phyloP scores from a whole-genome alignment of 2,329 filamentous ascomycete genomes.

The Ceratocystis harringtonii region DNA sequence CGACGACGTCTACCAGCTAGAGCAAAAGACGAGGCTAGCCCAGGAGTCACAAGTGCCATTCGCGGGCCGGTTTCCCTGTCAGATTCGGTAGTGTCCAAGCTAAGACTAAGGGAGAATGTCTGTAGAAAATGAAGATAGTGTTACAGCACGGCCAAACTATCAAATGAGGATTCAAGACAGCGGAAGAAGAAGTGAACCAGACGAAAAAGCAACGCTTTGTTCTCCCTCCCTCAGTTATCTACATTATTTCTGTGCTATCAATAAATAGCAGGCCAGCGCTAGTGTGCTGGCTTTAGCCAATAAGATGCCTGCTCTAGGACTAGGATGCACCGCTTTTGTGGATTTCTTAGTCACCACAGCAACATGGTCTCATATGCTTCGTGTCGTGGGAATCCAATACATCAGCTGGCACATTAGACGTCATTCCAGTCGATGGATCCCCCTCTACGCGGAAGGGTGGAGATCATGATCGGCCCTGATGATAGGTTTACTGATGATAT shows the following conservation, averaged over 20 bases:
- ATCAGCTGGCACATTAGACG: not conserved
- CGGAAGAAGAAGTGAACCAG: not conserved
- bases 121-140: not conserved
- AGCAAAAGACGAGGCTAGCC: not conserved
- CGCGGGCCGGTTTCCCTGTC: not conserved
- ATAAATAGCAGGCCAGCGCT: slow-evolving; percentile 1
- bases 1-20: not conserved
- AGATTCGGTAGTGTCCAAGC: not conserved
- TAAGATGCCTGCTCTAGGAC: not conserved
- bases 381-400: not conserved
- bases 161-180: not conserved
- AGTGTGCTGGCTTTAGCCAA: not conserved
- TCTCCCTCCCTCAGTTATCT: not conserved
- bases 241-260: not conserved
- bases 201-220: not conserved
- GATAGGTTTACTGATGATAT: not conserved
- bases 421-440: not conserved
- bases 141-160: not conserved
- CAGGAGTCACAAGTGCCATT: not conserved
- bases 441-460: not conserved
- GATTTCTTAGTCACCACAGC: not conserved
- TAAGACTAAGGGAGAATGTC: not conserved
- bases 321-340: not conserved
- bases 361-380: not conserved
- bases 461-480: not conserved